phyloP scores from a whole-genome alignment of 2,329 filamentous ascomycete genomes.

The Fonsecaea monophora region DNA sequence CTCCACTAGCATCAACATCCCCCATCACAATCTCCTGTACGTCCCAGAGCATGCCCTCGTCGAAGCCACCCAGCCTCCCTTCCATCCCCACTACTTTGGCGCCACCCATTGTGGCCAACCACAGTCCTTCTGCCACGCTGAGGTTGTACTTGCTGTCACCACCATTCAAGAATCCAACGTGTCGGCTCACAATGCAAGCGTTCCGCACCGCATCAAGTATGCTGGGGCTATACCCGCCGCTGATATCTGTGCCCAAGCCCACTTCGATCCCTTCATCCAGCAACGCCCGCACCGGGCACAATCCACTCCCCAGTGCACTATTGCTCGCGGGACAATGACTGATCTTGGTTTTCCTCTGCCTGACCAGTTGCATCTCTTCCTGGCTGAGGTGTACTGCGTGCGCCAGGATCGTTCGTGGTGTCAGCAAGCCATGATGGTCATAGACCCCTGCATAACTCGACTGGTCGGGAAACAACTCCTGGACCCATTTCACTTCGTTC shows the following conservation, averaged over 20 bases:
- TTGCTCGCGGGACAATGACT: conserved; percentile 90
- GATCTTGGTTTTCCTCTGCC: conserved; percentile 67
- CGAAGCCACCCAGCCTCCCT: conserved; percentile 77
- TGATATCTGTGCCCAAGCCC: conserved; percentile 89
- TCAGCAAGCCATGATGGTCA: conserved; percentile 73
- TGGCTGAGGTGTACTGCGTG: conserved; percentile 79
- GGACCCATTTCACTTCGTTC: conserved; percentile 74
- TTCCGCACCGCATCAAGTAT: conserved; percentile 84
- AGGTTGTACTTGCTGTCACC: conserved; percentile 41
- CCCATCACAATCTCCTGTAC: conserved; percentile 72
- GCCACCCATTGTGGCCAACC: conserved; percentile 85
- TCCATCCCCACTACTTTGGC: conserved; percentile 79
- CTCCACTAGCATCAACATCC: conserved; percentile 39
- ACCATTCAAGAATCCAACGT: conserved; percentile 61
- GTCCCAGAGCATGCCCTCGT: conserved; percentile 88
- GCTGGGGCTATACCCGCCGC: conserved; percentile 81
- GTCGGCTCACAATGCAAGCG: conserved; percentile 78
- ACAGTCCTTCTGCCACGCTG: conserved; percentile 82
- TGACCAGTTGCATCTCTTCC: conserved; percentile 71
- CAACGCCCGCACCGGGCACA: conserved; percentile 75
- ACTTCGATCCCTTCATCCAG: conserved; percentile 77
- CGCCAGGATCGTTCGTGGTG: conserved; percentile 76
- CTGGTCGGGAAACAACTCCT: conserved; percentile 69
- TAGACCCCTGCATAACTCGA: conserved; percentile 78
- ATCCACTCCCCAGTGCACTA: conserved; percentile 78